Conservation (phyloP, 306 rosid species). For the Argentina anserina region DNA sequence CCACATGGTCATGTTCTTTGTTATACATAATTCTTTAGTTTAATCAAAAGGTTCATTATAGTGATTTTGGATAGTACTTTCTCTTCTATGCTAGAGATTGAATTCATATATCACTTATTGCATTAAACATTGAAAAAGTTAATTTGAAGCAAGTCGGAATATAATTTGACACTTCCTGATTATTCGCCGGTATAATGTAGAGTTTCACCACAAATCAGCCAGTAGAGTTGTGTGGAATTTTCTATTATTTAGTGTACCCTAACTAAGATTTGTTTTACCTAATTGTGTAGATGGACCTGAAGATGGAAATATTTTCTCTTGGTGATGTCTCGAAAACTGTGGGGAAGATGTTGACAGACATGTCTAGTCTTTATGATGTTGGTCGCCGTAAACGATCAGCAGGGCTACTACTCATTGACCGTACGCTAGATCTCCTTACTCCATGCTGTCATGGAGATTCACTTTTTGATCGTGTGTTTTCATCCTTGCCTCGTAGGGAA, state of each 20-base stretch:
- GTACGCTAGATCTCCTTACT: slow-evolving; percentile 92
- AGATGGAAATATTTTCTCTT: slow-evolving; percentile 87
- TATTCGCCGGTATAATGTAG: neutral
- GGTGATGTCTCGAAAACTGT: slow-evolving; percentile 85
- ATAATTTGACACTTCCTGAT: neutral
- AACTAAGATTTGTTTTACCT: slow-evolving; percentile 31
- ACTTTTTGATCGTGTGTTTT: slow-evolving; percentile 76
- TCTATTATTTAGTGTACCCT: slow-evolving; percentile 25
- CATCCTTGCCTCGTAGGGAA: slow-evolving; percentile 63
- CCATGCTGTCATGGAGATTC: slow-evolving; percentile 95
- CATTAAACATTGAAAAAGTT: neutral
- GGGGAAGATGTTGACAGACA: slow-evolving; percentile 79
- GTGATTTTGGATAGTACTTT: neutral
- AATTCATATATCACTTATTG: slow-evolving; percentile 7
- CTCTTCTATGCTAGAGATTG: neutral
- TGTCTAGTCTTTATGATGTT: slow-evolving; percentile 95
- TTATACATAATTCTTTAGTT: neutral
- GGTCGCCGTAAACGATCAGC: slow-evolving; percentile 86
- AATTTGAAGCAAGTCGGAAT: neutral
- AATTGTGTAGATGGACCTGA: slow-evolving; percentile 87
- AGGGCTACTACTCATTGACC: slow-evolving; percentile 79
- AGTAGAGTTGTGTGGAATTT: neutral
- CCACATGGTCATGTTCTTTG: neutral
- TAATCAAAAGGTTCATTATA: neutral
- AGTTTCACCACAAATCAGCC: neutral